Percentiles rank a stretch among this genome's conserved stretches.
Evolutionary conservation across 2,329 filamentous ascomycete genomes (phyloP).

Genomic region (Talaromyces sp.): DNA sequence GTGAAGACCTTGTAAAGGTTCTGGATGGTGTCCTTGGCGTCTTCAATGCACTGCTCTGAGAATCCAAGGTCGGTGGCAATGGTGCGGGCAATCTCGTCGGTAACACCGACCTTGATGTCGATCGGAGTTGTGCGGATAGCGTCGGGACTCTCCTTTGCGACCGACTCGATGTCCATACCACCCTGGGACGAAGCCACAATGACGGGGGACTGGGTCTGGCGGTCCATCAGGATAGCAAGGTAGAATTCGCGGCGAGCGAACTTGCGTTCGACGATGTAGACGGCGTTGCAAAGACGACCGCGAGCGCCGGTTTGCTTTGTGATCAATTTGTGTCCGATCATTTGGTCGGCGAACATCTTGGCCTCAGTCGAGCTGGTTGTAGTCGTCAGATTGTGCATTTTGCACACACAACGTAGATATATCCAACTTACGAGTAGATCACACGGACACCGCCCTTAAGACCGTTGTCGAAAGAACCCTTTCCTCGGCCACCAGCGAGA

Average conservation of each 20-base stretch:
- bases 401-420: no score
- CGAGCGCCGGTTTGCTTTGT: slow-evolving; percentile 97
- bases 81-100: slow-evolving; percentile 85
- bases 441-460: slow-evolving; percentile 98
- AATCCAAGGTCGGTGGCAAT: slow-evolving; percentile 93
- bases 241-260: slow-evolving; percentile 99
- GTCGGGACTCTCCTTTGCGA: slow-evolving; percentile 95
- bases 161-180: slow-evolving; percentile 98
- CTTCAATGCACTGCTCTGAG: slow-evolving; percentile 94
- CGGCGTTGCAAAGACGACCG: slow-evolving; percentile 91
- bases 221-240: slow-evolving; percentile 97
- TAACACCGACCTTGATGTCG: slow-evolving; percentile 91
- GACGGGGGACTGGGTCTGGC: slow-evolving; percentile 80
- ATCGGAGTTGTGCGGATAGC: slow-evolving; percentile 93
- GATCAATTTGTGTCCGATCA: slow-evolving; percentile 99
- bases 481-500: slow-evolving; percentile 93
- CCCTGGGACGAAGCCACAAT: slow-evolving; percentile 98
- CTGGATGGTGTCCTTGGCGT: slow-evolving; percentile 93
- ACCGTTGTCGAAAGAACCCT: slow-evolving; percentile 96
- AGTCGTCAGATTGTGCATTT: neutral
- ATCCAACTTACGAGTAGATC: slow-evolving; percentile 73
- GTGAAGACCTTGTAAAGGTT: slow-evolving; percentile 98
- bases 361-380: slow-evolving; percentile 69
- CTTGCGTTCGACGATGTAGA: slow-evolving; percentile 99
- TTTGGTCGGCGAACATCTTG: slow-evolving; percentile 96